phyloP scores from a whole-genome alignment of 1,284 basidiomycete genomes.

The Paramarasmius palmivorus region DNA sequence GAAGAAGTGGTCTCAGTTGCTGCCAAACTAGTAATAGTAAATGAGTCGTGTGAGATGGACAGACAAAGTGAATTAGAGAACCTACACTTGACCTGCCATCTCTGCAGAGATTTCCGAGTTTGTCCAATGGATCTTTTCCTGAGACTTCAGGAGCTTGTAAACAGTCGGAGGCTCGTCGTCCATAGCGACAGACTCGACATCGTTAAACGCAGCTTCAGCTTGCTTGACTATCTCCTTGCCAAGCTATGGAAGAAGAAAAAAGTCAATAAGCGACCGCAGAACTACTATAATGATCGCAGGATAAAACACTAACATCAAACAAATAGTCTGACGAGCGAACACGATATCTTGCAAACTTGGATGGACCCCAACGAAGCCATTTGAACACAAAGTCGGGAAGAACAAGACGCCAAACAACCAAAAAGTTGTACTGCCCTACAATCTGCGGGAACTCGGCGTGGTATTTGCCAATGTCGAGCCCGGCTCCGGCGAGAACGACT shows the following conservation, averaged over 20 bases:
- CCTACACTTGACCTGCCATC: neutral
- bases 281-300: too few species aligned
- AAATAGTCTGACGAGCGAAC: neutral
- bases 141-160: neutral
- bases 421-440: neutral
- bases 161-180: neutral
- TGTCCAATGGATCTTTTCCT: neutral
- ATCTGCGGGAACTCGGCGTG: neutral
- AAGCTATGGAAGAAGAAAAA: too few species aligned
- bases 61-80: neutral
- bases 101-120: neutral
- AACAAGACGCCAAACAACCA: constrained; percentile 1
- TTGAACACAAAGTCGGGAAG: neutral
- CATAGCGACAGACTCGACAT: neutral
- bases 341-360: neutral
- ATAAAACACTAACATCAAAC: too few species aligned
- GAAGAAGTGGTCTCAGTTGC: neutral
- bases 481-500: neutral
- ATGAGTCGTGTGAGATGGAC: neutral
- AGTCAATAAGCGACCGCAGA: too few species aligned
- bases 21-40: neutral
- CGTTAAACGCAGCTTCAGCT: too few species aligned
- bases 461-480: neutral
- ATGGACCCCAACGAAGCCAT: neutral
- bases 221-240: neutral